Percentiles rank a stretch among this genome's conserved stretches.
These are phyloP conservation scores for Cetraspora pellucida DNA, from an alignment of 192 early-diverging fungal genomes.

Conservation along the genomic window DNA sequence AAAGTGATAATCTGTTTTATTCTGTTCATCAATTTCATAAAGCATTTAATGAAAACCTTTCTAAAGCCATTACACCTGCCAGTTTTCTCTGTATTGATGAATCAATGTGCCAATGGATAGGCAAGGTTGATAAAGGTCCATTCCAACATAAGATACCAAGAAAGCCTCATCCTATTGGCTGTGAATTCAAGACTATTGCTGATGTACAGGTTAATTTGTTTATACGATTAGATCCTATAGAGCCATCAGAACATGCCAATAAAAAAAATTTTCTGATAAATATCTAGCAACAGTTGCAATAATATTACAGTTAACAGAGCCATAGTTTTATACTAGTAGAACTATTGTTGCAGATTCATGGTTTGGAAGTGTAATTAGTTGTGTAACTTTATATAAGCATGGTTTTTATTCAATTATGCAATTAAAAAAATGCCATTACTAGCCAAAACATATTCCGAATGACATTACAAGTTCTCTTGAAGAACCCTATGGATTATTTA, in stretches of 20 bases:
- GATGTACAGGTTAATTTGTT: background rate
- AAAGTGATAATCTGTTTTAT: background rate
- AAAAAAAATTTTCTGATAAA: constrained; percentile 4
- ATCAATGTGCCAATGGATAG: background rate
- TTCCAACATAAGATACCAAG: background rate
- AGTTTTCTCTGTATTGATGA: background rate
- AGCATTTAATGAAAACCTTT: background rate
- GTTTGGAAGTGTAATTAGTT: background rate
- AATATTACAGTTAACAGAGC: background rate
- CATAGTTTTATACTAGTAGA: background rate
- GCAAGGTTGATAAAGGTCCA: background rate
- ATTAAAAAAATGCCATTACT: background rate
- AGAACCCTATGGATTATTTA: background rate
- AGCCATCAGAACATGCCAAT: constrained; percentile 5
- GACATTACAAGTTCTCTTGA: background rate
- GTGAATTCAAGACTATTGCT: background rate
- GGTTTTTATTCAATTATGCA: background rate
- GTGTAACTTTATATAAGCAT: background rate
- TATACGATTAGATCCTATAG: background rate
- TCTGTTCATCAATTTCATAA: background rate
- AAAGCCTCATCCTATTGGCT: background rate
- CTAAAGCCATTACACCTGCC: background rate
- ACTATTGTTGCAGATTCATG: background rate
- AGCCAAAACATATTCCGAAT: background rate
- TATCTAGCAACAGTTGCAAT: background rate